These are phyloP conservation scores for Eucalyptus cladocalyx DNA, from an alignment of 345 rosid species.

Conservation along the genomic window DNA sequence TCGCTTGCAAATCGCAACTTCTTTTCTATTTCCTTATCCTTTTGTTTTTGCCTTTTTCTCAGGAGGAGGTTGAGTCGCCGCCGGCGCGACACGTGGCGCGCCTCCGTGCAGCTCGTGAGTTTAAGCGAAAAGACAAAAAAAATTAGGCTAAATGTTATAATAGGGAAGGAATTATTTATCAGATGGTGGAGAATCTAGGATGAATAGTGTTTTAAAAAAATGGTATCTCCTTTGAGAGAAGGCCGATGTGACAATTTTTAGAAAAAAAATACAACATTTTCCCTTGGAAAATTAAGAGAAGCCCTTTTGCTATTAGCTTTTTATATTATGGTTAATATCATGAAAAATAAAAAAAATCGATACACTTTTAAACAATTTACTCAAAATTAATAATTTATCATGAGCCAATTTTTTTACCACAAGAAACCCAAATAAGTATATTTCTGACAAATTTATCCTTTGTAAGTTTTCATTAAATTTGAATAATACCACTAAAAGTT, in stretches of 20 bases:
- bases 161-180: not conserved
- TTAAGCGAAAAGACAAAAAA: not conserved
- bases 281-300: not conserved
- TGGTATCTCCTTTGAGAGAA: not conserved
- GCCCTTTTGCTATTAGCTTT: not conserved
- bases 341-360: accelerated
- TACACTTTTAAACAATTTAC: accelerated
- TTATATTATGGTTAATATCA: accelerated
- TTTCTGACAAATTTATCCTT: accelerated
- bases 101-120: not conserved
- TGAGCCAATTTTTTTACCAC: accelerated
- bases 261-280: too few species aligned
- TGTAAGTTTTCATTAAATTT: accelerated
- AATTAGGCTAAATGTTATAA: not conserved
- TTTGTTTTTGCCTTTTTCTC: not conserved
- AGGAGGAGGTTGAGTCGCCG: not conserved
- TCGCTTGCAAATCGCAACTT: accelerated
- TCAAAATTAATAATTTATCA: accelerated
- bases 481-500: accelerated
- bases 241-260: not conserved
- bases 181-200: not conserved
- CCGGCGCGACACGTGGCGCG: not conserved
- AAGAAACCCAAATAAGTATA: accelerated
- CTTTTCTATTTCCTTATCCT: not conserved
- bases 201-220: not conserved